These are phyloP conservation scores for Verbascum thapsus DNA, from an alignment of 257 asterid species.

Conservation along the genomic window DNA sequence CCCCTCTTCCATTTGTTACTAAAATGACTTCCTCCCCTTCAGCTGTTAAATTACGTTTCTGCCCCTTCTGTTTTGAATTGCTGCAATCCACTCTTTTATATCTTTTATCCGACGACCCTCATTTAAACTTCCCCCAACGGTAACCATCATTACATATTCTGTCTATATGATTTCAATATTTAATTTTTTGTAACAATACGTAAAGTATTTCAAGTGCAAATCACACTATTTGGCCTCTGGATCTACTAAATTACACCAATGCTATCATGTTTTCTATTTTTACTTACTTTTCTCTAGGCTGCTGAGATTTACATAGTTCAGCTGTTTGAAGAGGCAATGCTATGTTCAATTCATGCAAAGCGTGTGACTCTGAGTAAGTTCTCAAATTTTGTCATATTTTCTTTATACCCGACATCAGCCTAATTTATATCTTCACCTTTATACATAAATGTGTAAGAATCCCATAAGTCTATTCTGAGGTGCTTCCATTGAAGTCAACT, in stretches of 20 bases:
- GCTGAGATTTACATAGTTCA: constrained; percentile 72
- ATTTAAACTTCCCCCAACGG: no score
- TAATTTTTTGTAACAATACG: not conserved
- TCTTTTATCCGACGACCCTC: no score
- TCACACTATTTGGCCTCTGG: constrained; percentile 3
- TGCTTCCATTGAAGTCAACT: constrained; percentile 1
- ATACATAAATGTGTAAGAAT: constrained; percentile 28
- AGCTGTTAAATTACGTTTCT: no score
- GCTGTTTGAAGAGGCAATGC: constrained; percentile 83
- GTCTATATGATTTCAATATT: not conserved
- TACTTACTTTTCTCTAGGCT: constrained; percentile 53
- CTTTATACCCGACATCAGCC: constrained; percentile 3
- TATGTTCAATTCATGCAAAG: constrained; percentile 93
- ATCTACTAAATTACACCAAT: constrained; percentile 10
- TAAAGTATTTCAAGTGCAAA: not conserved
- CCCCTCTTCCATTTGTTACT: no score
- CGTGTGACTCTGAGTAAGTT: constrained; percentile 93
- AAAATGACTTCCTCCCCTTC: no score
- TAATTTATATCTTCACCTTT: not conserved
- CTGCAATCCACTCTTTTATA: no score
- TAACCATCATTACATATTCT: no score
- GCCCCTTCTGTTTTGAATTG: no score
- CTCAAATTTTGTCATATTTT: not conserved
- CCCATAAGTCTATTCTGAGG: constrained; percentile 1
- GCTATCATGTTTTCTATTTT: constrained; percentile 19